phyloP scores from a whole-genome alignment of 2,329 filamentous ascomycete species.

The Exophiala mesophila region DNA sequence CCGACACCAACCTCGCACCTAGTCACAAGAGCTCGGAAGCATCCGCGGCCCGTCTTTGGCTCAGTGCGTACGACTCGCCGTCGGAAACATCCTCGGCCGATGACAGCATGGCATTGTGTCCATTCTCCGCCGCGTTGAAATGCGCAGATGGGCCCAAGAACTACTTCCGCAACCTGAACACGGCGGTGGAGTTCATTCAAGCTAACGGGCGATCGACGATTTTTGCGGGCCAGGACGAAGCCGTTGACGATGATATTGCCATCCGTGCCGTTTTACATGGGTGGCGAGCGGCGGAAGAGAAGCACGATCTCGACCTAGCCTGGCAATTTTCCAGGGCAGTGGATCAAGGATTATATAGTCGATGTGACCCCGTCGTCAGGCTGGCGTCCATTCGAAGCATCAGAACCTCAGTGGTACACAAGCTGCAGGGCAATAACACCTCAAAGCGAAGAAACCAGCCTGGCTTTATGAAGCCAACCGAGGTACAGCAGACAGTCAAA shows the following conservation, averaged over 20 bases:
- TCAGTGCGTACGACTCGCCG: background rate
- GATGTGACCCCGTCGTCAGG: slow-evolving; percentile 4
- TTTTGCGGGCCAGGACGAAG: background rate
- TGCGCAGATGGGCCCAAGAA: background rate
- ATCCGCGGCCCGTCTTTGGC: background rate
- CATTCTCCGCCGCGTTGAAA: background rate
- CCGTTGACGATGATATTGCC: slow-evolving; percentile 11
- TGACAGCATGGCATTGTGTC: background rate
- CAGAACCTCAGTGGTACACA: slow-evolving; percentile 2
- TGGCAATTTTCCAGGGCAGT: slow-evolving; percentile 14
- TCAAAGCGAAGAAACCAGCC: background rate
- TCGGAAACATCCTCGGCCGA: background rate
- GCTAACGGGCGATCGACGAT: background rate
- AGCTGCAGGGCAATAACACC: background rate
- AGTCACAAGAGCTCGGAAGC: background rate
- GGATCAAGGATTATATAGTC: slow-evolving; percentile 9
- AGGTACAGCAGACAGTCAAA: slow-evolving; percentile 5
- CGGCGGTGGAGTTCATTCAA: background rate
- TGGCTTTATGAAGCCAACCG: slow-evolving; percentile 1
- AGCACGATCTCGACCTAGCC: slow-evolving; percentile 9
- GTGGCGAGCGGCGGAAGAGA: slow-evolving; percentile 6
- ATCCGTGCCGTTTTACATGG: slow-evolving; percentile 11
- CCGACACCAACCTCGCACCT: background rate
- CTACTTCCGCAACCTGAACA: background rate
- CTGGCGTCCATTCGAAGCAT: slow-evolving; percentile 5